phyloP scores from a whole-genome alignment of 2,329 filamentous ascomycete species.

The Blastomyces gilchristii region DNA sequence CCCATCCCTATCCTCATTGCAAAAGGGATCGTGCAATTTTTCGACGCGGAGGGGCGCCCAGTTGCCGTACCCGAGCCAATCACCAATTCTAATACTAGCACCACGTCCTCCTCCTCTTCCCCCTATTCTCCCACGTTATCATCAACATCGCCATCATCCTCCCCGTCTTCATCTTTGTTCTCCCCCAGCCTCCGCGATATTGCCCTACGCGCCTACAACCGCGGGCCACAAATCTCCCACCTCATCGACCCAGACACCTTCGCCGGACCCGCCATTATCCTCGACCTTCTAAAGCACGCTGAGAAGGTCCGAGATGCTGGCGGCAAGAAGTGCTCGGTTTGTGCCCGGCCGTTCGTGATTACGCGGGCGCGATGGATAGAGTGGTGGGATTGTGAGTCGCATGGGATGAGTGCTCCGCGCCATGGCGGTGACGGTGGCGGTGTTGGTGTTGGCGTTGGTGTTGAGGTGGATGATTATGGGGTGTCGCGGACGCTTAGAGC shows the following conservation, averaged over 20 bases:
- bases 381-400: slow-evolving; percentile 25
- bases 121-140: too few species aligned
- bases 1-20: slow-evolving; percentile 15
- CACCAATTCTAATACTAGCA: slow-evolving; percentile 8
- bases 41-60: slow-evolving; percentile 27
- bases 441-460: not conserved
- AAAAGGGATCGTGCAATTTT: slow-evolving; percentile 23
- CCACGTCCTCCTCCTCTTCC: slow-evolving; percentile 4
- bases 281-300: slow-evolving; percentile 28
- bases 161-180: slow-evolving; percentile 11
- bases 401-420: slow-evolving; percentile 29
- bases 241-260: slow-evolving; percentile 19
- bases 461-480: slow-evolving; percentile 31
- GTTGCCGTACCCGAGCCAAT: slow-evolving; percentile 5
- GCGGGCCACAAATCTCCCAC: slow-evolving; percentile 23
- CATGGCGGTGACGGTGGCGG: not conserved
- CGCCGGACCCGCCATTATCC: slow-evolving; percentile 28
- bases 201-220: slow-evolving; percentile 30
- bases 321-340: slow-evolving; percentile 33
- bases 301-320: slow-evolving; percentile 29
- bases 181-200: slow-evolving; percentile 36
- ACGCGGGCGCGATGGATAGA: slow-evolving; percentile 37
- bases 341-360: slow-evolving; percentile 32
- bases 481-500: slow-evolving; percentile 11
- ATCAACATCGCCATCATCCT: not conserved